Conservation (phyloP, 768 basidiomycete species). For the Pleurotus salmoneostramineus region DNA sequence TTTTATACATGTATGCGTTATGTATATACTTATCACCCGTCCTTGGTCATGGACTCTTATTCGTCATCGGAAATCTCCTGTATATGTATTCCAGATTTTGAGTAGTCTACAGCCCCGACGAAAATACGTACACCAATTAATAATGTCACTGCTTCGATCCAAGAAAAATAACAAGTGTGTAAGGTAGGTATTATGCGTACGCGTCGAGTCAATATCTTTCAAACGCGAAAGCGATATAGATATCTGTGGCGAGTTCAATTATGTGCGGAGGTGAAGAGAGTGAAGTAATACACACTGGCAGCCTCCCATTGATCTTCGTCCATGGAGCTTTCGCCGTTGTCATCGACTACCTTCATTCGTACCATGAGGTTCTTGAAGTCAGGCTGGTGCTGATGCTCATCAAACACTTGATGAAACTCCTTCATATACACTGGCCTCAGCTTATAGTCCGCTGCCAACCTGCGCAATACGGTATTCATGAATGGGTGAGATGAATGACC, state of each 20-base stretch:
- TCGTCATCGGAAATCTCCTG: constrained; percentile 8
- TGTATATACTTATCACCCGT: constrained; percentile 9
- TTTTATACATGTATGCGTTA: not conserved
- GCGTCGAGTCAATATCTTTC: constrained; percentile 49
- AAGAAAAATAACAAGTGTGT: constrained; percentile 2
- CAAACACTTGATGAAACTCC: constrained; percentile 88
- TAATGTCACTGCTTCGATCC: not conserved
- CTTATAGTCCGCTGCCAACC: constrained; percentile 81
- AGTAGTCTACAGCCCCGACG: not conserved
- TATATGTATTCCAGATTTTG: constrained; percentile 7
- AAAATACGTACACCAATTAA: constrained; percentile 3
- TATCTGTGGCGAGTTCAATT: constrained; percentile 49
- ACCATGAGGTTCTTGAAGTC: constrained; percentile 84
- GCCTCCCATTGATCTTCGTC: constrained; percentile 97
- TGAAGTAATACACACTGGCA: constrained; percentile 68
- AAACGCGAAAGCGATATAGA: constrained; percentile 92
- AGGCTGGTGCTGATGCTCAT: constrained; percentile 70
- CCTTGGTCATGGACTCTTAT: constrained; percentile 15
- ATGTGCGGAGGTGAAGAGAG: not conserved
- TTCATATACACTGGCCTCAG: constrained; percentile 74
- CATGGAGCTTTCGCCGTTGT: constrained; percentile 86
- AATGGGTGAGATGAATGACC: not conserved
- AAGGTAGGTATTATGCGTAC: not conserved
- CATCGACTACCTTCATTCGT: constrained; percentile 90
- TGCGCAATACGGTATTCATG: constrained; percentile 20